Evolutionary conservation across 495 filamentous ascomycete genomes (phyloP), one percentile per base, ranked within the genome.

Genomic region (Rostrohypoxylon terebratum): DNA sequence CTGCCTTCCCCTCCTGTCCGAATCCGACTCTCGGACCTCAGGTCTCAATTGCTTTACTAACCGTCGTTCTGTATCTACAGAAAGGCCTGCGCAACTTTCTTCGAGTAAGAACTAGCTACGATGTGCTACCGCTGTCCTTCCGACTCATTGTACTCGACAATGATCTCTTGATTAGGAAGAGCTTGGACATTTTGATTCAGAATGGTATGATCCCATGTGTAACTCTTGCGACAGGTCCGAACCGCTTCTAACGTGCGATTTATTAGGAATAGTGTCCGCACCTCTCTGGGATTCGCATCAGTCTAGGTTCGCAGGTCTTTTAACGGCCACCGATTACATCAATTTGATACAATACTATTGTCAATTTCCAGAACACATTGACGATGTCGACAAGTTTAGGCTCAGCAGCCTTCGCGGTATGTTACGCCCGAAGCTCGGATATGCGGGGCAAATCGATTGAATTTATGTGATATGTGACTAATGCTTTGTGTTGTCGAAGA

Each of bases 331-430:
- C 69, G 96, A 99, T 80, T 99, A 96, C 80, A 92, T 99, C 84
- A 99, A 99, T 78, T 91, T 99, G 62, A 96, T 99, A 59, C 96
- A 98, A 81, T 99, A 98, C 80, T 98, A 98, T 83, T 98, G 96
- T 90, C 95, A 98, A 82, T 97, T 95, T 74, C 96, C 96, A 14
- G 93, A 95, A 48, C 90, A 93, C 11, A 86, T 99, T 60, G 89
- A 90, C 63, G 87, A 94, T 76, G 91, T 98, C 76, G 96, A 98
- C 76, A 91, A 97, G 77, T 98, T 99, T 81, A 92, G 93, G 36
- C 83, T 99, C 55, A 94, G 93, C 83, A 97, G 93, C 76, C 89
- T 99, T 57, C 87, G 94, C 86, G 94, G 94, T 97, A 83, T 59
- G 81, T 75, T 34, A 14, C 55, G 33, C 61, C 51, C 51, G n/a